phyloP scores from a whole-genome alignment of 208 protist species.

The Blastocrithidia nonstop region DNA sequence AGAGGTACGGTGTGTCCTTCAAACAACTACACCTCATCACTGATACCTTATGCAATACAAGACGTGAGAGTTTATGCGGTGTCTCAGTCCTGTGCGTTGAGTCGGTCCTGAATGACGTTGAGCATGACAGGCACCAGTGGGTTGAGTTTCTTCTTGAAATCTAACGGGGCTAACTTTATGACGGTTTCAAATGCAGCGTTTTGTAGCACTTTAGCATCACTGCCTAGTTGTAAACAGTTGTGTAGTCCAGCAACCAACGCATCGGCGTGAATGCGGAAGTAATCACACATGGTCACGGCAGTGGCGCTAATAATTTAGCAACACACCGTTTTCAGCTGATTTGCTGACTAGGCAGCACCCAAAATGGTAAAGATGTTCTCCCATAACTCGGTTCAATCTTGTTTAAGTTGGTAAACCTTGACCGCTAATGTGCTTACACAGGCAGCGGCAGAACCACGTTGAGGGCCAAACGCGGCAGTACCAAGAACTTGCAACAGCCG shows the following conservation, averaged over 20 bases:
- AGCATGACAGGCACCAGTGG: constrained; percentile 51
- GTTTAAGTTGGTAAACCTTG: constrained; percentile 31
- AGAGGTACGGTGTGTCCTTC: constrained; percentile 24
- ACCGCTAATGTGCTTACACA: constrained; percentile 63
- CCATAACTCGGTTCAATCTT: constrained; percentile 70
- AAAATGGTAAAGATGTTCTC: constrained; percentile 50
- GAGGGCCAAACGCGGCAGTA: constrained; percentile 23
- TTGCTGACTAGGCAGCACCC: constrained; percentile 15
- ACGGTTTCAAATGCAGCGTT: constrained; percentile 40
- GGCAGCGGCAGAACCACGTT: constrained; percentile 40
- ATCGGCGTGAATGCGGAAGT: constrained; percentile 25
- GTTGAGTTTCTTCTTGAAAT: constrained; percentile 14
- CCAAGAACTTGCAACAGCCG: constrained; percentile 45
- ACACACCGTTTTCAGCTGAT: constrained; percentile 45
- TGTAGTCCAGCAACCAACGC: constrained; percentile 27
- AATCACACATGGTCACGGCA: constrained; percentile 22
- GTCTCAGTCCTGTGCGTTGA: constrained; percentile 52
- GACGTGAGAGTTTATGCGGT: constrained; percentile 29
- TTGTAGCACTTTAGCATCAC: constrained; percentile 17
- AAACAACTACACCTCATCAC: constrained; percentile 31
- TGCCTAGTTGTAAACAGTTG: constrained; percentile 21
- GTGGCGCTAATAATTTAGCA: constrained; percentile 63
- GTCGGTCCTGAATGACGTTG: constrained; percentile 31
- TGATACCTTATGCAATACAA: constrained; percentile 40
- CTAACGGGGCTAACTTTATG: constrained; percentile 27